Evolutionary conservation across 2,329 filamentous ascomycete genomes (phyloP).

Genomic region (Dothiorella sarmentorum): DNA sequence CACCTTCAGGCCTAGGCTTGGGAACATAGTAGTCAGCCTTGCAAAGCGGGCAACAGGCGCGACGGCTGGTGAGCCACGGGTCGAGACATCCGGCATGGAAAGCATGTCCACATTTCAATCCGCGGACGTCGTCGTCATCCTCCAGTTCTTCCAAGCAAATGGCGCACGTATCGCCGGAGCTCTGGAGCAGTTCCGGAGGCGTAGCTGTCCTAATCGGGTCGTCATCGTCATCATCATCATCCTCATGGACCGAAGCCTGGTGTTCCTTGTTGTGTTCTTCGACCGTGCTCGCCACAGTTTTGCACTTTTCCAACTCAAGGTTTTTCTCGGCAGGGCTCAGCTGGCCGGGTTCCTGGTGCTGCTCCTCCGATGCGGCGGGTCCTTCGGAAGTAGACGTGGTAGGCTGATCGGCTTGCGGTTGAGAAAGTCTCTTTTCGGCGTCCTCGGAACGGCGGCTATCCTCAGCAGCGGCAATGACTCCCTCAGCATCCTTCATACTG

Average conservation of each 20-base stretch:
- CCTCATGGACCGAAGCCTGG: constrained; percentile 31
- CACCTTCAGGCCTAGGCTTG: constrained; percentile 71
- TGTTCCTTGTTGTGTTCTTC: constrained; percentile 24
- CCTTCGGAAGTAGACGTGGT: not conserved
- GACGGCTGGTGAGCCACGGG: constrained; percentile 90
- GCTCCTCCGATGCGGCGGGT: constrained; percentile 20
- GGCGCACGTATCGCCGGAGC: constrained; percentile 87
- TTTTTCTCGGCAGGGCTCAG: constrained; percentile 22
- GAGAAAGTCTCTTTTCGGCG: constrained; percentile 5
- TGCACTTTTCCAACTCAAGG: constrained; percentile 29
- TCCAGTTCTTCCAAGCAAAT: constrained; percentile 95
- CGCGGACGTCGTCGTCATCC: constrained; percentile 92
- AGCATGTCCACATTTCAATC: constrained; percentile 92
- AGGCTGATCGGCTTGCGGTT: constrained; percentile 2
- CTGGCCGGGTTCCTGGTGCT: constrained; percentile 30
- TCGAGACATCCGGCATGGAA: constrained; percentile 96
- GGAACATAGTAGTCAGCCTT: constrained; percentile 97
- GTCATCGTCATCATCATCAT: constrained; percentile 69
- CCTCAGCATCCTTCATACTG: constrained; percentile 67
- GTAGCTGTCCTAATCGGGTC: constrained; percentile 78
- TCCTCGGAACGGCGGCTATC: constrained; percentile 30
- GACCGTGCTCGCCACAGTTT: constrained; percentile 31
- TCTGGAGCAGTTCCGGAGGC: constrained; percentile 73
- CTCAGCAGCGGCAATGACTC: constrained; percentile 30
- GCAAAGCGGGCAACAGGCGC: constrained; percentile 94